A percentile compares a stretch with the other conserved stretches of the same genome.
phyloP scores from a whole-genome alignment of 1,284 basidiomycete species.

The Abortiporus biennis region DNA sequence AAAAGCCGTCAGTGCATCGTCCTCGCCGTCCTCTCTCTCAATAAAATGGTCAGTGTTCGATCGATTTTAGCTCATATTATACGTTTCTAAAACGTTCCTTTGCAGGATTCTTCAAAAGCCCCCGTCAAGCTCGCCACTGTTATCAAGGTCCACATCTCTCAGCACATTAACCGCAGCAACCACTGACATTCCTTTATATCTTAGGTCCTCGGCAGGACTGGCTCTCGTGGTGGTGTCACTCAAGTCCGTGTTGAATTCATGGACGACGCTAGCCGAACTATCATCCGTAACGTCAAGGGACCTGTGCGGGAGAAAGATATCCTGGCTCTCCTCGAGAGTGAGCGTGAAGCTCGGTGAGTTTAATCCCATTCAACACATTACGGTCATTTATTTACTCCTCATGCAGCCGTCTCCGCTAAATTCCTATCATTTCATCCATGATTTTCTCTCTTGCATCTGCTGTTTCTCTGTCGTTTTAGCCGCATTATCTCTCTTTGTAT shows the following conservation, averaged over 20 bases:
- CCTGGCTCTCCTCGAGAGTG: constrained; percentile 94
- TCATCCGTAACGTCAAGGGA: constrained; percentile 99
- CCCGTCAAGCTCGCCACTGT: constrained; percentile 96
- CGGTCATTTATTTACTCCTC: neutral
- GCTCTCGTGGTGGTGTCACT: constrained; percentile 98
- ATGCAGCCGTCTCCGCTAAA: constrained; percentile 37
- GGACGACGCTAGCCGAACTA: constrained; percentile 93
- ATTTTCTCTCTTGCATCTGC: constrained; percentile 13
- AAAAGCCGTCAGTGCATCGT: constrained; percentile 19
- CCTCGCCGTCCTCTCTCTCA: constrained; percentile 16
- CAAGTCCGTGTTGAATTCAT: constrained; percentile 99
- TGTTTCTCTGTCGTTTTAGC: constrained; percentile 13
- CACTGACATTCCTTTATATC: constrained; percentile 3
- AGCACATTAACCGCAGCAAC: constrained; percentile 5
- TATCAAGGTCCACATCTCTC: constrained; percentile 63
- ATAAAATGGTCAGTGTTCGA: constrained; percentile 20
- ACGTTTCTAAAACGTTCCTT: neutral
- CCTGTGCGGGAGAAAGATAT: constrained; percentile 97
- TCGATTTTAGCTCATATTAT: neutral
- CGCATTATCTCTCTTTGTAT: constrained; percentile 25
- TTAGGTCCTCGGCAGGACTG: constrained; percentile 96
- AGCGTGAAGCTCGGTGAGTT: constrained; percentile 97
- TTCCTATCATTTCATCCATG: constrained; percentile 9
- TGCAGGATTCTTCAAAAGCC: constrained; percentile 78
- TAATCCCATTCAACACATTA: no score